Evolutionary conservation across 2,329 filamentous ascomycete genomes (phyloP).

Genomic region (Dactylellina sp.): DNA sequence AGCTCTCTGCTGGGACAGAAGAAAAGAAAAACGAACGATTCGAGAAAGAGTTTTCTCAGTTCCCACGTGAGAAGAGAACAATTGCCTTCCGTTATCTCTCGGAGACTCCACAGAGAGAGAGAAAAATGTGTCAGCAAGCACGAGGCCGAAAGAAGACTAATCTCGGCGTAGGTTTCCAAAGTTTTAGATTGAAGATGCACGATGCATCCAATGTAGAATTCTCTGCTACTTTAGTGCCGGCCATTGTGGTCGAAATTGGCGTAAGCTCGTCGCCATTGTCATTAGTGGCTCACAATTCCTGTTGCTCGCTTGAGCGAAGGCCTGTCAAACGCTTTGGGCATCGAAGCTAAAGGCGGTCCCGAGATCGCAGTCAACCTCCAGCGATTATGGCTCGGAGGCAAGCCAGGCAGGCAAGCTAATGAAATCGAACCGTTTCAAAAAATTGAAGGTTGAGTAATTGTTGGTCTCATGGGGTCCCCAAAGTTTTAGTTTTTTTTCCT

Average conservation of each 20-base stretch:
- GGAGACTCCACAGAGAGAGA: constrained; percentile 1
- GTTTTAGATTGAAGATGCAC: neutral
- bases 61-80: constrained; percentile 21
- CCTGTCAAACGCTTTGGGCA: constrained; percentile 13
- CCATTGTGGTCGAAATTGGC: constrained; percentile 5
- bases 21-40: too few relatives aligned
- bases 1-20: constrained; percentile 2
- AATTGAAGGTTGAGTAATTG: constrained; percentile 25
- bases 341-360: constrained; percentile 13
- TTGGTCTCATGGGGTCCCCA: constrained; percentile 24
- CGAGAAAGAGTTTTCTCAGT: constrained; percentile 1
- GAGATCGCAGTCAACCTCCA: constrained; percentile 27
- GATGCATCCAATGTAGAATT: neutral
- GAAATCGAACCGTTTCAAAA: constrained; percentile 26
- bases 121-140: neutral
- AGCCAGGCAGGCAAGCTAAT: constrained; percentile 20
- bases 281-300: constrained; percentile 36
- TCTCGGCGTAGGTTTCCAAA: constrained; percentile 9
- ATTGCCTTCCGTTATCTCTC: constrained; percentile 4
- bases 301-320: constrained; percentile 6
- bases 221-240: neutral
- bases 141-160: constrained; percentile 8
- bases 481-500: constrained; percentile 15
- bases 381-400: constrained; percentile 18
- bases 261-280: constrained; percentile 17